phyloP scores from a whole-genome alignment of 192 early-diverging fungal genomes.

The Ambispora gerdemannii region DNA sequence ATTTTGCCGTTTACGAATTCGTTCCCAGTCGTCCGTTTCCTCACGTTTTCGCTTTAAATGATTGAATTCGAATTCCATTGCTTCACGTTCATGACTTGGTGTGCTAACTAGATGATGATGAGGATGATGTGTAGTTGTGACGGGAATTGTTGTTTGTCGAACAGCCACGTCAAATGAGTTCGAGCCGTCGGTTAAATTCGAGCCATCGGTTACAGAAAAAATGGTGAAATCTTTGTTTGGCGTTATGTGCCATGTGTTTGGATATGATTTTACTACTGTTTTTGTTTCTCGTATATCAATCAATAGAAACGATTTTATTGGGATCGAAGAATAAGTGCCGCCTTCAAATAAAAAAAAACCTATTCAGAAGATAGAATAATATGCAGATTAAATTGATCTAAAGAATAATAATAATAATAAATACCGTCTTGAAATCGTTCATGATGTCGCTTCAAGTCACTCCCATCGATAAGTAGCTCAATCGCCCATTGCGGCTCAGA shows the following conservation, averaged over 20 bases:
- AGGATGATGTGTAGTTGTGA: background rate
- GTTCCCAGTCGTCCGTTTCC: background rate
- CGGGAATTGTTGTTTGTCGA: background rate
- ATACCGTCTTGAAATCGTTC: conserved; percentile 28
- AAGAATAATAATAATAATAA: no score
- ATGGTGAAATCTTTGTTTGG: conserved; percentile 17
- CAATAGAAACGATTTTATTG: conserved; percentile 21
- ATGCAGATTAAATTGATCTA: no score
- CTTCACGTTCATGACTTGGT: conserved; percentile 7
- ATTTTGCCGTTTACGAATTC: conserved; percentile 9
- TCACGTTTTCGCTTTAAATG: conserved; percentile 20
- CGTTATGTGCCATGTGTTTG: conserved; percentile 26
- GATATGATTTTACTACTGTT: conserved; percentile 14
- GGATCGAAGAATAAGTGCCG: conserved; percentile 20
- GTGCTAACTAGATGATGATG: background rate
- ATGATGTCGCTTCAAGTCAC: conserved; percentile 28
- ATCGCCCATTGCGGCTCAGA: conserved; percentile 28
- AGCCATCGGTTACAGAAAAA: background rate
- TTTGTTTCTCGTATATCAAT: conserved; percentile 27
- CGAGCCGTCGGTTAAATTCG: background rate
- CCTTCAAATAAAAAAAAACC: conserved; percentile 2
- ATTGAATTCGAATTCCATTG: conserved; percentile 16
- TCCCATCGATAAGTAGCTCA: conserved; percentile 28
- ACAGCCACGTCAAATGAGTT: background rate
- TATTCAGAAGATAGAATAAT: no score